Conservation (phyloP, 1,139 yeast genomes). For the Scheffersomyces lignicola region DNA sequence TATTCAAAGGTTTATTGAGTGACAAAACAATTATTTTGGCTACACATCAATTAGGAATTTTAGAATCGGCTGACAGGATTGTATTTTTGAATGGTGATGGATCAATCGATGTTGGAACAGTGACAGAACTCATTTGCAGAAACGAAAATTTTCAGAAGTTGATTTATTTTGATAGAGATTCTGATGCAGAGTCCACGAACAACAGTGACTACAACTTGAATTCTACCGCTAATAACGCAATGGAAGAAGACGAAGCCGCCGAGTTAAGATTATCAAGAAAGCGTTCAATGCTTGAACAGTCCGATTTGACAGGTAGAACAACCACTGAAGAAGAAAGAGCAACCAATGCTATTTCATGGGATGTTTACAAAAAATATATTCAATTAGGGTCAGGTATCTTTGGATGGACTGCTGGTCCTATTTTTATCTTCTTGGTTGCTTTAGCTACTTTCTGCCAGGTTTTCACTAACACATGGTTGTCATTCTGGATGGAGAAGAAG, state of each 20-base stretch:
- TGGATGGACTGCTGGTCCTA: slow-evolving; percentile 28
- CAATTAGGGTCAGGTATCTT: slow-evolving; percentile 42
- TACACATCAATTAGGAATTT: slow-evolving; percentile 38
- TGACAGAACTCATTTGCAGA: slow-evolving; percentile 23
- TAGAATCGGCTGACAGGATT: slow-evolving; percentile 33
- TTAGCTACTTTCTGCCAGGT: slow-evolving; percentile 39
- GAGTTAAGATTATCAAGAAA: slow-evolving; percentile 12
- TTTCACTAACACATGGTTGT: slow-evolving; percentile 43
- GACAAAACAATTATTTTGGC: slow-evolving; percentile 36
- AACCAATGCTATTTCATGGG: slow-evolving; percentile 41
- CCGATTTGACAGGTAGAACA: slow-evolving; percentile 21
- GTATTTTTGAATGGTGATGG: slow-evolving; percentile 37
- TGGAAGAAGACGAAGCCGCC: background rate
- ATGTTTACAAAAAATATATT: slow-evolving; percentile 35
- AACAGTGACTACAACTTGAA: slow-evolving; percentile 5
- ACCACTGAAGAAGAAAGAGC: slow-evolving; percentile 40
- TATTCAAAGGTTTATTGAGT: slow-evolving; percentile 30
- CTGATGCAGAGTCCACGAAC: slow-evolving; percentile 5
- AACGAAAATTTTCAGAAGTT: slow-evolving; percentile 28
- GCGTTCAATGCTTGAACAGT: background rate
- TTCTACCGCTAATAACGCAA: background rate
- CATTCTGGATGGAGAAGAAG: slow-evolving; percentile 35
- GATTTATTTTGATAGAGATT: slow-evolving; percentile 26
- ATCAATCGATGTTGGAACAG: slow-evolving; percentile 32
- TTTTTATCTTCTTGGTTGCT: slow-evolving; percentile 37